Base-by-base conservation (phyloP, 164 flowering plant genomes). In the Santalum album region DNA sequence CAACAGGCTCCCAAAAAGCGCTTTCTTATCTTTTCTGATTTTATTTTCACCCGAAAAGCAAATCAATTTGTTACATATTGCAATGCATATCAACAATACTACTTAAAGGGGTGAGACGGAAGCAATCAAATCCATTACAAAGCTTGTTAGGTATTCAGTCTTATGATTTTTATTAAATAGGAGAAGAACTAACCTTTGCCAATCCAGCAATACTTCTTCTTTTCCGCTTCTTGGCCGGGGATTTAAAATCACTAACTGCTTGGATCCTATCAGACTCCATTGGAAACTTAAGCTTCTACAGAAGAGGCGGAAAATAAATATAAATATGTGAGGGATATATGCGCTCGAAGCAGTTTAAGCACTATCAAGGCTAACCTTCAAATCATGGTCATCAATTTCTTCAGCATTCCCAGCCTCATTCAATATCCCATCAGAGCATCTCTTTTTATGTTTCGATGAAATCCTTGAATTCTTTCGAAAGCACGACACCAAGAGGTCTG, bases 151-250 rank as follows among this genome's bases (percentile, higher is more conserved):
- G n/a, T n/a, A n/a, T n/a, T n/a, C n/a, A n/a, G n/a, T n/a, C n/a
- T n/a, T n/a, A n/a, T 29, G 34, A 3, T 29, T 29, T 9, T 29
- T 4, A 29, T 3, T 4, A 29, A 29, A 29, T 3, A 3, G 9
- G 49, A 46, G 42, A 10, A 58, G 20, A 15, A 40, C 51, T 56
- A 23, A 85, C 95, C 95, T 86, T 86, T 43, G 79, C 80, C 70
- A 88, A 73, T 49, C 90, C 95, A 6, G 80, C 60, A 53, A 81
- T 55, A 62, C 84, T 80, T 75, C 65, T 78, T 53, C 83, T 61
- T 72, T 83, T 91, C 36, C 71, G 66, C 63, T 84, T 88, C 77
- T 72, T 84, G 44, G 20, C 23, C 12, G 76, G 46, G 40, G 78
- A 68, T 49, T 77, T 80, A 18, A 48, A 27, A 54, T 54, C 51